These are phyloP conservation scores for Aphanomyces cochlioides DNA, from an alignment of 352 stramenopile genomes.

Conservation along the genomic window DNA sequence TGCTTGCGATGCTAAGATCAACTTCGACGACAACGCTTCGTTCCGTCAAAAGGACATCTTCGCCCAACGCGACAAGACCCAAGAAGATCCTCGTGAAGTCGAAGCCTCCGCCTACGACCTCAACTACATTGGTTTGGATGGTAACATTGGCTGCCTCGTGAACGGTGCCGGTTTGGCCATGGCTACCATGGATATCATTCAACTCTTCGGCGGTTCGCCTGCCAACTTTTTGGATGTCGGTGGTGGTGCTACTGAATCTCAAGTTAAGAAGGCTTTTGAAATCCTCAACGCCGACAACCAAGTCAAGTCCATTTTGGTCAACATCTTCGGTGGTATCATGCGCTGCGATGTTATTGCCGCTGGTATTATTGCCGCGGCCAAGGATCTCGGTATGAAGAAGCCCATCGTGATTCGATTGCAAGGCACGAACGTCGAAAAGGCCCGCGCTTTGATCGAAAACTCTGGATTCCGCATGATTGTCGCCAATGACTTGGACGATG, in stretches of 20 bases:
- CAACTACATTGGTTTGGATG: constrained; percentile 99
- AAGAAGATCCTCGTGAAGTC: constrained; percentile 96
- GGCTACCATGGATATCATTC: constrained; percentile 99
- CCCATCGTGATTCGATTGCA: constrained; percentile 98
- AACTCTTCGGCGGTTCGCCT: constrained; percentile 94
- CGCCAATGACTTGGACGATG: constrained; percentile 93
- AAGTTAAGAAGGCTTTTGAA: constrained; percentile 88
- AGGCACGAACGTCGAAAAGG: constrained; percentile 96
- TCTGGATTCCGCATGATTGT: constrained; percentile 94
- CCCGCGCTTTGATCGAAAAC: constrained; percentile 90
- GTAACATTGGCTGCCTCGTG: constrained; percentile 99
- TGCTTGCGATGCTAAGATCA: constrained; percentile 97
- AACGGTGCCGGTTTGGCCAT: constrained; percentile 99
- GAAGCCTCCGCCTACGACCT: constrained; percentile 93
- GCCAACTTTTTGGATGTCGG: constrained; percentile 99
- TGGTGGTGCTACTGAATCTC: constrained; percentile 89
- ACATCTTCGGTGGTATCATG: constrained; percentile 99
- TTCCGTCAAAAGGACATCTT: constrained; percentile 97
- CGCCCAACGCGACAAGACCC: constrained; percentile 80
- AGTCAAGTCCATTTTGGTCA: constrained; percentile 98
- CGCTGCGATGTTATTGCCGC: constrained; percentile 95
- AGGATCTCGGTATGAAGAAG: constrained; percentile 95
- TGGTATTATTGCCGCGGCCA: constrained; percentile 95
- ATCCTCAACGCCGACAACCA: constrained; percentile 88
- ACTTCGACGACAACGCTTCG: constrained; percentile 98